These are phyloP conservation scores for Penicillium simplicissimum DNA, from an alignment of 495 filamentous ascomycete species.

Conservation along the genomic window DNA sequence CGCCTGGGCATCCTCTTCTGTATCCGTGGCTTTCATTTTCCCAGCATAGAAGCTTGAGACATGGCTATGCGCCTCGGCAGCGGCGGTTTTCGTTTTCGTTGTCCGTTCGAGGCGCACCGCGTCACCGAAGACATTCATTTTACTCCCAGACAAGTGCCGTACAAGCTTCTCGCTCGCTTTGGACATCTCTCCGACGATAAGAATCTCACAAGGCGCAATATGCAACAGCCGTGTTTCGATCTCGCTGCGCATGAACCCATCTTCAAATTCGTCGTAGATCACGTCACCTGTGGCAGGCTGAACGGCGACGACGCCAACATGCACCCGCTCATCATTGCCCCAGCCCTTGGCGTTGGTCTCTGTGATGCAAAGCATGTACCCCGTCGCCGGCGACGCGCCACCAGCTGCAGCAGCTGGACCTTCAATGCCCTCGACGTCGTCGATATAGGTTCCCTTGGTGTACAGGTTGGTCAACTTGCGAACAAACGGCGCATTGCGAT, in stretches of 20 bases:
- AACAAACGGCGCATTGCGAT: constrained; percentile 87
- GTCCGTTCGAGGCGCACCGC: constrained; percentile 80
- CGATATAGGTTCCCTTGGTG: constrained; percentile 97
- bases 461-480: constrained; percentile 95
- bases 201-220: constrained; percentile 92
- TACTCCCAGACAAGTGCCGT: constrained; percentile 83
- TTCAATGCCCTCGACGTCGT: constrained; percentile 84
- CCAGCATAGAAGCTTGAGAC: constrained; percentile 92
- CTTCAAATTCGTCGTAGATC: constrained; percentile 94
- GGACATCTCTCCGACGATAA: constrained; percentile 92
- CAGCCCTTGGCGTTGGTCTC: constrained; percentile 82
- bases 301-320: constrained; percentile 90
- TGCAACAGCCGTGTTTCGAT: constrained; percentile 93
- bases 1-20: constrained; percentile 47
- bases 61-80: constrained; percentile 81
- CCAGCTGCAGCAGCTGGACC: constrained; percentile 45
- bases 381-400: constrained; percentile 70
- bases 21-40: constrained; percentile 67
- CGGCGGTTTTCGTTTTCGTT: constrained; percentile 74
- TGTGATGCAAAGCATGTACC: constrained; percentile 90
- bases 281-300: constrained; percentile 96
- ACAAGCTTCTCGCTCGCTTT: constrained; percentile 93
- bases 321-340: constrained; percentile 90
- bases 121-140: constrained; percentile 92
- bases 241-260: constrained; percentile 97